A percentile compares a stretch with the other conserved stretches of the same genome.
Evolutionary conservation across 148 eudicot genomes (phyloP).

Genomic region (Oxyria digyna): DNA sequence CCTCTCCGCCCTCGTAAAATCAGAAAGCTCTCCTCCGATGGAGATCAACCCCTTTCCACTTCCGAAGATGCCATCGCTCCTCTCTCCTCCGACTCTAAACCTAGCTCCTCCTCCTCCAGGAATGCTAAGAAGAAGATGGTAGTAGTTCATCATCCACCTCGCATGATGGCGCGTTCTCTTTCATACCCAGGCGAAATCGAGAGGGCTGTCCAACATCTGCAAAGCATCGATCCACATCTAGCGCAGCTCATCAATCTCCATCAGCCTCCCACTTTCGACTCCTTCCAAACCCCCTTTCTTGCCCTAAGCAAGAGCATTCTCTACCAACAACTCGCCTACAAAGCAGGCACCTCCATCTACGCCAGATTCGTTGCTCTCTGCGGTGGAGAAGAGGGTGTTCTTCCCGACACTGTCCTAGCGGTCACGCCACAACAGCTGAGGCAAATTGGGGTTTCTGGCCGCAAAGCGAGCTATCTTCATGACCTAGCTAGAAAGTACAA

Average conservation of each 20-base stretch:
- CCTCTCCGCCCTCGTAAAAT: slow-evolving; percentile 36
- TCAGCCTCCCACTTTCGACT: slow-evolving; percentile 31
- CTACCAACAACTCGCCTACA: slow-evolving; percentile 54
- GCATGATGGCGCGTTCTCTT: slow-evolving; percentile 19
- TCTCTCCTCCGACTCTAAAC: not conserved
- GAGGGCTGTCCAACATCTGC: slow-evolving; percentile 32
- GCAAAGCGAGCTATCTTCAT: slow-evolving; percentile 37
- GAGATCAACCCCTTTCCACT: not conserved
- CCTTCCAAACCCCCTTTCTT: slow-evolving; percentile 40
- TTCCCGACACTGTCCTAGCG: slow-evolving; percentile 24
- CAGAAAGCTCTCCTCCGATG: slow-evolving; percentile 28
- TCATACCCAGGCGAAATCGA: slow-evolving; percentile 32
- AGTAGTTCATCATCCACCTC: not conserved
- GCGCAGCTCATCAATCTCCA: slow-evolving; percentile 22
- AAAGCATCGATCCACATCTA: slow-evolving; percentile 27
- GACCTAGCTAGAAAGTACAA: slow-evolving; percentile 40
- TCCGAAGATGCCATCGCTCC: slow-evolving; percentile 11
- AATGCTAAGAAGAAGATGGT: slow-evolving; percentile 9
- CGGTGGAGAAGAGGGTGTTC: slow-evolving; percentile 26
- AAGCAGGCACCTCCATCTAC: slow-evolving; percentile 44
- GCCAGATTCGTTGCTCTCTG: slow-evolving; percentile 41
- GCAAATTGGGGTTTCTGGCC: slow-evolving; percentile 47
- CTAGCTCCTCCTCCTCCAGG: slow-evolving; percentile 2
- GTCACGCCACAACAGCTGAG: slow-evolving; percentile 36
- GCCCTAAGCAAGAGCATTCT: slow-evolving; percentile 41